Conservation (phyloP, 2,329 filamentous ascomycete species). For the Coniochaeta prunicola region DNA sequence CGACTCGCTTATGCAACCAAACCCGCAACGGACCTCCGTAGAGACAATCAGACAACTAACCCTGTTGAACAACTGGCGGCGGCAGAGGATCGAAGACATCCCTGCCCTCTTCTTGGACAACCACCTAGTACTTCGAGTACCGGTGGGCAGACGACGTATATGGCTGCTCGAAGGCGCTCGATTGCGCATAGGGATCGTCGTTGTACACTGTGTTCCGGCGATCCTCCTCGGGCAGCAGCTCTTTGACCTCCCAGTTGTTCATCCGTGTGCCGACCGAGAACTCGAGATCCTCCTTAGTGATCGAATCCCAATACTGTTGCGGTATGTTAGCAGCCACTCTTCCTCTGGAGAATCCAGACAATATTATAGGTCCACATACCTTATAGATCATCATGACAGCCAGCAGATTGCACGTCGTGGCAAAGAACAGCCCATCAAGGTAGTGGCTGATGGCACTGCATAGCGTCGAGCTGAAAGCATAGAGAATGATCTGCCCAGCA, state of each 20-base stretch:
- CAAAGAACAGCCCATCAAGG: slow-evolving; percentile 88
- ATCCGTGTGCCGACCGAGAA: slow-evolving; percentile 93
- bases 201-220: slow-evolving; percentile 65
- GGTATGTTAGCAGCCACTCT: background rate
- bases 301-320: slow-evolving; percentile 91
- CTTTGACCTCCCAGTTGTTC: slow-evolving; percentile 98
- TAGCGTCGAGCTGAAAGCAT: slow-evolving; percentile 79
- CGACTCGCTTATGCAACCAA: background rate
- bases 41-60: no score
- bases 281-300: slow-evolving; percentile 95
- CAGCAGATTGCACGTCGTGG: slow-evolving; percentile 86
- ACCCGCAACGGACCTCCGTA: background rate
- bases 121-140: slow-evolving; percentile 39
- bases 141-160: slow-evolving; percentile 36
- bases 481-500: slow-evolving; percentile 84
- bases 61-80: no score
- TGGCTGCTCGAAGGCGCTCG: slow-evolving; percentile 44
- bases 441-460: slow-evolving; percentile 85
- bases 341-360: background rate
- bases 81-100: background rate
- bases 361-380: slow-evolving; percentile 34
- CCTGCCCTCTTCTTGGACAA: background rate
- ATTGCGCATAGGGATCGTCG: slow-evolving; percentile 57
- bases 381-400: slow-evolving; percentile 99
- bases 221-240: slow-evolving; percentile 70